phyloP scores from a whole-genome alignment of 805 yeast genomes.

The Monosporozyma solicola region DNA sequence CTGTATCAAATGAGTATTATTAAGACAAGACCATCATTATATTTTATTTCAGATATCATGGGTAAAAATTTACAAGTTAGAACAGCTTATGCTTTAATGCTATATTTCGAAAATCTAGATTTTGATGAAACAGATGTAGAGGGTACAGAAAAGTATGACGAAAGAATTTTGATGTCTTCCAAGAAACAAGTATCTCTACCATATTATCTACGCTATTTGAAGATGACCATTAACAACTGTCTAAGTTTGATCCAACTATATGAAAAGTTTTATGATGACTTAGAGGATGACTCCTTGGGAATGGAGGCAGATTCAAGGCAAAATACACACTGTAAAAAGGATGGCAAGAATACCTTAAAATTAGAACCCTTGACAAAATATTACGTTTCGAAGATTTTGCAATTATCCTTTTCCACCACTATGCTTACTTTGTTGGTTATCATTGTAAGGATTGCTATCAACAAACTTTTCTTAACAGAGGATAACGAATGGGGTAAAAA shows the following conservation, averaged over 20 bases:
- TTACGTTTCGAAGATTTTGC: constrained; percentile 20
- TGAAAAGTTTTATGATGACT: constrained; percentile 17
- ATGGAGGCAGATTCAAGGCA: neutral
- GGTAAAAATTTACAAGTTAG: constrained; percentile 19
- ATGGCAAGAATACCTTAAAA: neutral
- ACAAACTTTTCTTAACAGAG: constrained; percentile 6
- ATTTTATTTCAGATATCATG: constrained; percentile 20
- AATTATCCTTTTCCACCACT: constrained; percentile 20
- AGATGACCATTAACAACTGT: constrained; percentile 3
- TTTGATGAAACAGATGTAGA: neutral
- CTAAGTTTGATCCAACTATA: constrained; percentile 6
- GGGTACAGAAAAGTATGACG: neutral
- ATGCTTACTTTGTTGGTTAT: constrained; percentile 18
- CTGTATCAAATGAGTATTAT: constrained; percentile 4
- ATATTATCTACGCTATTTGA: constrained; percentile 18
- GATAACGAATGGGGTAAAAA: neutral
- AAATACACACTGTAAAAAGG: neutral
- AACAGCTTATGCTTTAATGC: constrained; percentile 20
- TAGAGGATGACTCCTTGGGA: constrained; percentile 8
- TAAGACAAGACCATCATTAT: constrained; percentile 9
- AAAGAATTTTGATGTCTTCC: neutral
- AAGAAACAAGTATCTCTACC: constrained; percentile 5
- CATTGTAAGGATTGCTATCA: constrained; percentile 15
- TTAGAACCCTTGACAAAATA: constrained; percentile 16
- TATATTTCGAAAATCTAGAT: constrained; percentile 18